A percentile compares a stretch with the other conserved stretches of the same genome.
phyloP scores from a whole-genome alignment of 768 basidiomycete species.

The Grammothele lineata region DNA sequence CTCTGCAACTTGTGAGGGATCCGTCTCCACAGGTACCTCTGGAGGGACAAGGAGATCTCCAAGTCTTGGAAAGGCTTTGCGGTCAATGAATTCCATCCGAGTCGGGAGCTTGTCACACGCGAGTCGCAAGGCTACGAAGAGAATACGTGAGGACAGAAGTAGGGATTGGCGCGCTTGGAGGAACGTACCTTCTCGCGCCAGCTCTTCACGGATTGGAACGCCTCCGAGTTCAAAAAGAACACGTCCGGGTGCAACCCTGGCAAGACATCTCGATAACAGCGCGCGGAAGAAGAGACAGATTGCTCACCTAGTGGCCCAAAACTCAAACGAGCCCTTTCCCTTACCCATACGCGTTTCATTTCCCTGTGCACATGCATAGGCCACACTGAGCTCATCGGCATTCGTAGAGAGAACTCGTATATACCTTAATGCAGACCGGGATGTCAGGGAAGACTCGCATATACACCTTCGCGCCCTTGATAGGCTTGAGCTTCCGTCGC shows the following conservation, averaged over 20 bases:
- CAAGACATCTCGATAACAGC: no score
- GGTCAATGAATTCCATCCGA: constrained; percentile 80
- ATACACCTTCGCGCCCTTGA: constrained; percentile 86
- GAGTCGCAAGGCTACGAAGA: constrained; percentile 67
- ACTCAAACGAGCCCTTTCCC: constrained; percentile 97
- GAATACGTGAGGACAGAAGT: not conserved
- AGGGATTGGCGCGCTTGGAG: not conserved
- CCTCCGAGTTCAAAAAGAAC: constrained; percentile 96
- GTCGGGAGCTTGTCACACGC: constrained; percentile 88
- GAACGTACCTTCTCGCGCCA: constrained; percentile 81
- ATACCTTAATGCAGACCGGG: constrained; percentile 93
- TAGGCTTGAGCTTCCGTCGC: constrained; percentile 80
- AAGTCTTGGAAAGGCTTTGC: constrained; percentile 63
- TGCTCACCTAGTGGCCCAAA: constrained; percentile 87
- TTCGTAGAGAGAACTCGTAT: constrained; percentile 15
- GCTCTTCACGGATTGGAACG: constrained; percentile 81
- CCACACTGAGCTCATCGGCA: not conserved
- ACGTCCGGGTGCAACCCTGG: constrained; percentile 79
- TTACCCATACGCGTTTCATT: constrained; percentile 99
- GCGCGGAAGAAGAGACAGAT: not conserved
- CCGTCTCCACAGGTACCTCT: constrained; percentile 5
- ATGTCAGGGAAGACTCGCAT: constrained; percentile 94
- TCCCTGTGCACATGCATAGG: constrained; percentile 49
- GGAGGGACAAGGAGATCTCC: constrained; percentile 53
- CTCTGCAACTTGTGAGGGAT: not conserved